phyloP scores from a whole-genome alignment of 345 rosid species.

The thale cress (Arabidopsis thaliana) region TAIR10.1 NC_003075.7:5704001-5704500 shows the following conservation, averaged over 20 bases:
- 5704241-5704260: background rate
- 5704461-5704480: slow-evolving; percentile 94
- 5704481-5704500: slow-evolving; percentile 96
- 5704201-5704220: slow-evolving; percentile 92
- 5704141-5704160: slow-evolving; percentile 97
- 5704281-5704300: background rate
- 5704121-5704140: slow-evolving; percentile 99
- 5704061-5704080: background rate
- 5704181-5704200: slow-evolving; percentile 87
- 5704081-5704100: slow-evolving; percentile 71
- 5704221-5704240: slow-evolving; percentile 57
- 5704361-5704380: background rate
- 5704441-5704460: slow-evolving; percentile 89
- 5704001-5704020: background rate
- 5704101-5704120: slow-evolving; percentile 86
- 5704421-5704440: slow-evolving; percentile 97
- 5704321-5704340: background rate
- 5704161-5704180: slow-evolving; percentile 92
- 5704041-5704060: background rate
- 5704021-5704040: background rate
- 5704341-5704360: background rate
- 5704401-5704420: slow-evolving; percentile 84
- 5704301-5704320: background rate
- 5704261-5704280: background rate
- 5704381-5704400: background rate